Percentiles rank a stretch among this genome's conserved stretches.
phyloP scores from a whole-genome alignment of 2,329 filamentous ascomycete genomes.

The Diaporthe sp. region DNA sequence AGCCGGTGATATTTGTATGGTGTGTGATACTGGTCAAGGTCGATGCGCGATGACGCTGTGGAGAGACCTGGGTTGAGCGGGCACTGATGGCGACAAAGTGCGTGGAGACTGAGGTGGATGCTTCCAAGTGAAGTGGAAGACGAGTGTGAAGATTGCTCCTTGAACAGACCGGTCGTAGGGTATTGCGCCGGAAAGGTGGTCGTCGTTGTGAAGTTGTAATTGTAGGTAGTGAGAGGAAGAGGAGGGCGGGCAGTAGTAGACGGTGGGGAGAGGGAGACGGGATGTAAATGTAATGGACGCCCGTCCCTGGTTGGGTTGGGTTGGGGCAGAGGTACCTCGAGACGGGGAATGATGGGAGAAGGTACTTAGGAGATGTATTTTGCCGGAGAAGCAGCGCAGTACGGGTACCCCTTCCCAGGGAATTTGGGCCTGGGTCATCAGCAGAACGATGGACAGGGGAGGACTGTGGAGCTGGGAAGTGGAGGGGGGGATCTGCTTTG shows the following conservation, averaged over 20 bases:
- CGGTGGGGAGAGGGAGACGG: constrained; percentile 40
- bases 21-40: constrained; percentile 5
- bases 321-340: constrained; percentile 37
- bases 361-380: constrained; percentile 40
- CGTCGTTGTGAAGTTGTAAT: constrained; percentile 34
- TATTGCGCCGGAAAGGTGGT: constrained; percentile 1
- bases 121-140: constrained; percentile 13
- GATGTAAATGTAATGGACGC: constrained; percentile 48
- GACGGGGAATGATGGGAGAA: constrained; percentile 40
- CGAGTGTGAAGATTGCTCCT: constrained; percentile 1
- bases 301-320: constrained; percentile 37
- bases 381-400: constrained; percentile 32
- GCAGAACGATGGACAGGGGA: constrained; percentile 24
- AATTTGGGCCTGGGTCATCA: constrained; percentile 33
- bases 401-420: constrained; percentile 30
- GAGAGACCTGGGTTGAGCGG: constrained; percentile 8
- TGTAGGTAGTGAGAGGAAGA: constrained; percentile 37
- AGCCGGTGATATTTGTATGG: constrained; percentile 6
- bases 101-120: constrained; percentile 2
- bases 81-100: constrained; percentile 14
- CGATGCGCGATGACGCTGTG: constrained; percentile 23
- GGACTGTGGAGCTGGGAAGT: constrained; percentile 32
- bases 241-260: constrained; percentile 37
- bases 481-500: constrained; percentile 35
- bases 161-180: constrained; percentile 10